Evolutionary conservation across 2,329 filamentous ascomycete genomes (phyloP).

Genomic region (Aureobasidium uvarum): DNA sequence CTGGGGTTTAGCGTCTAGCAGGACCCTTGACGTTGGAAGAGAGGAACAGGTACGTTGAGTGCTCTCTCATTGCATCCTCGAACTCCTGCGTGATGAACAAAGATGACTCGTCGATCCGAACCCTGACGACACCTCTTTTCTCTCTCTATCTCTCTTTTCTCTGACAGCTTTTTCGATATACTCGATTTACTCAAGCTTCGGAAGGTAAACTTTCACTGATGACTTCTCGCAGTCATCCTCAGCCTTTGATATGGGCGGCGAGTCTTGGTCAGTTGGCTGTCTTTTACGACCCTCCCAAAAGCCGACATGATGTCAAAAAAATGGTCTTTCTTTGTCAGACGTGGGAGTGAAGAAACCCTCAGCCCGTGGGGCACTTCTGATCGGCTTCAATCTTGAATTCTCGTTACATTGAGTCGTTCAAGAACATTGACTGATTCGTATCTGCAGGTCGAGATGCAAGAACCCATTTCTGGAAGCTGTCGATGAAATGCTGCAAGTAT

Average conservation of each 20-base stretch:
- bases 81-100: not conserved
- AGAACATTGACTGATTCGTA: not conserved
- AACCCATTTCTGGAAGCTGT: not conserved
- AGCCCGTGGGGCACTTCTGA: not conserved
- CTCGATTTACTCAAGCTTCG: not conserved
- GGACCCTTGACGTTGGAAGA: too few species aligned
- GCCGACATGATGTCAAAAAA: too few species aligned
- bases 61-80: not conserved
- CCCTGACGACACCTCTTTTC: not conserved
- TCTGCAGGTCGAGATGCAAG: not conserved
- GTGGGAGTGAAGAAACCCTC: not conserved
- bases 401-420: not conserved
- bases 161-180: not conserved
- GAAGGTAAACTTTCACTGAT: not conserved
- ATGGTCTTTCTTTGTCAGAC: too few species aligned
- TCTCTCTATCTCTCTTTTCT: not conserved
- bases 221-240: not conserved
- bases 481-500: not conserved
- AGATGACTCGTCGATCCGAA: not conserved
- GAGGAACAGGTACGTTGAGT: not conserved
- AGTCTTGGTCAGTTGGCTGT: not conserved
- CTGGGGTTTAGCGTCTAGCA: too few species aligned
- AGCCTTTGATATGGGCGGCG: not conserved
- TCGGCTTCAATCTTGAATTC: not conserved
- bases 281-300: too few species aligned